Conservation (phyloP, 345 rosid species). For the Populus ilicifolia region DNA sequence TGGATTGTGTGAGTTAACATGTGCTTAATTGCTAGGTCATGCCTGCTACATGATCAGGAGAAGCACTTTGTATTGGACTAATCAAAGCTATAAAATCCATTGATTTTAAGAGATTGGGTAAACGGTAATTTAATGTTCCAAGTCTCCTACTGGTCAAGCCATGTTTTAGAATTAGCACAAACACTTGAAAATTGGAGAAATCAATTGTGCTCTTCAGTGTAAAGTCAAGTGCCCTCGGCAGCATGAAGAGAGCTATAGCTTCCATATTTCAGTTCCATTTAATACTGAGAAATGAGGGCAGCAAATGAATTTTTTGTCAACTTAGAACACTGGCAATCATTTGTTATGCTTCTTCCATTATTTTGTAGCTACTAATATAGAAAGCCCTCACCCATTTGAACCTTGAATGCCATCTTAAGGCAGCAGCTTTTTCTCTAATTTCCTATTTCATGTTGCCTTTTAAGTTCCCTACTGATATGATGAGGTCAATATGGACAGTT, state of each 20-base stretch:
- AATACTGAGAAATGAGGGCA: not conserved
- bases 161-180: not conserved
- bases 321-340: not conserved
- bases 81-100: not conserved
- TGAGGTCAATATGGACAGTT: not conserved
- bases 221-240: not conserved
- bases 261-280: not conserved
- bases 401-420: not conserved
- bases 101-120: not conserved
- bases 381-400: not conserved
- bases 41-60: not conserved
- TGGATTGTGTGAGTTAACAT: not conserved
- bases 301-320: not conserved
- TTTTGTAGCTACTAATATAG: not conserved
- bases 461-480: not conserved
- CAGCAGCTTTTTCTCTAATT: not conserved
- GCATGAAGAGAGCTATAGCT: not conserved
- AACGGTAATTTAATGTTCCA: not conserved
- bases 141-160: not conserved
- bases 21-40: not conserved
- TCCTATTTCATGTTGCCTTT: not conserved
- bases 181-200: not conserved
- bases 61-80: not conserved
- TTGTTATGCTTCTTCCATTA: not conserved
- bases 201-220: not conserved